Evolutionary conservation across 2,329 filamentous ascomycete species (phyloP), one percentile per base, ranked within the genome.

Genomic region (Pseudogymnoascus sp.): DNA sequence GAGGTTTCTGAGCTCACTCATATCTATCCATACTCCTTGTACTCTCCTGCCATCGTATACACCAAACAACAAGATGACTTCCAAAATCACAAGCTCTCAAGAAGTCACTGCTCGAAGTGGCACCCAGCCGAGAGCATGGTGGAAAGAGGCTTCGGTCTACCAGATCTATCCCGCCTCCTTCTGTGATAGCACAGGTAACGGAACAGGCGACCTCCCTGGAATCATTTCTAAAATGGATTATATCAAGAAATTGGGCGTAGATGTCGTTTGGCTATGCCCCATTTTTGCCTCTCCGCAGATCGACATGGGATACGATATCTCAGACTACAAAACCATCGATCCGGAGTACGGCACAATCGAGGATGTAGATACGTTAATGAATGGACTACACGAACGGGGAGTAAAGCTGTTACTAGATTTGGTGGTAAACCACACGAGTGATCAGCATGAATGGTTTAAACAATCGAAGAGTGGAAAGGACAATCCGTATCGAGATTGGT

Each of bases 241-340:
- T 69, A 76, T 87, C 27, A 75, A 81, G 66, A 73, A 74, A 3
- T 73, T 88, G 0, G 85, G 85, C 1, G 75, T 85, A 9, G 80
- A 87, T 66, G 78, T 84, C 5, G 75, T 89, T 59, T 88, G 86
- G 86, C 73, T 85, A 0, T 86, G 80, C 42, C 87, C 86, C 13
- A 83, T 86, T 70, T 85, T 82, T 67, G 80, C 83, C 63, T 81
- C 78, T 5, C 85, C 85, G 0, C 82, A 86, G 64, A 75, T 80
- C 13, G 85, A 88, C 63, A 87, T 88, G 84, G 86, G 85, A 29
- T 88, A 88, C 67, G 86, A 88, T 65, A 81, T 88, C 10, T 80
- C 80, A 0, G 81, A 89, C 68, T 89, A 89, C 65, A 80, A 86
- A 65, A 79, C 76, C 36, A 84, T 89, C 29, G 81, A 87, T 62